These are phyloP conservation scores for Coniochaeta sp. DNA, from an alignment of 2,329 filamentous ascomycete genomes.

Conservation along the genomic window DNA sequence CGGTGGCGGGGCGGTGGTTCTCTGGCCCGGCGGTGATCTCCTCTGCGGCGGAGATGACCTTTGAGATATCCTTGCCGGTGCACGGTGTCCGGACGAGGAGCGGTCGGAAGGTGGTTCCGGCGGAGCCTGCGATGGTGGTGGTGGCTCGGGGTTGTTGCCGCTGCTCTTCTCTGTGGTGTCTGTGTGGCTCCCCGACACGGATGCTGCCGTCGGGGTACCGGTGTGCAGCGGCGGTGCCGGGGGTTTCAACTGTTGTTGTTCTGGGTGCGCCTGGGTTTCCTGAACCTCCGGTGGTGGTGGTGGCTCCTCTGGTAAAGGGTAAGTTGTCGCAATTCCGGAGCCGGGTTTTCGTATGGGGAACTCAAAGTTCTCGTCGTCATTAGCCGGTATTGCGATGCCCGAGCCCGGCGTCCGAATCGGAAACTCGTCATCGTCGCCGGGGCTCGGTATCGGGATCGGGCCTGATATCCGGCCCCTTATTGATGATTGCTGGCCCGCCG, in stretches of 20 bases:
- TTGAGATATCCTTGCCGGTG: conserved; percentile 6
- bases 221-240: conserved; percentile 2
- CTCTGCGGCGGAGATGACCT: conserved; percentile 12
- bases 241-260: not conserved
- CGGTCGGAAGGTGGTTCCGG: conserved; percentile 10
- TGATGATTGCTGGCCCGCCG: conserved; percentile 25
- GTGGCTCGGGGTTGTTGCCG: conserved; percentile 16
- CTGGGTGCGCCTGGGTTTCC: conserved; percentile 1
- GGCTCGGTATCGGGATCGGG: conserved; percentile 48
- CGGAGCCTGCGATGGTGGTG: conserved; percentile 16
- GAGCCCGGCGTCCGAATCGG: conserved; percentile 39
- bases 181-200: not conserved
- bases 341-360: conserved; percentile 20
- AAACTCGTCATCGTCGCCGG: conserved; percentile 46
- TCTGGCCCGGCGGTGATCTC: conserved; percentile 9
- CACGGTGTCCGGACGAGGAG: conserved; percentile 1
- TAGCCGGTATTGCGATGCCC: conserved; percentile 24
- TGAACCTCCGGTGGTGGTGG: not conserved
- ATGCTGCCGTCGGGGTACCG: not conserved
- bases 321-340: conserved; percentile 25
- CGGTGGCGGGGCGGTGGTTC: conserved; percentile 11
- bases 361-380: conserved; percentile 17
- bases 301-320: conserved; percentile 15
- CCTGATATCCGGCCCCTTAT: conserved; percentile 55
- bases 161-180: conserved; percentile 9